Evolutionary conservation across 2,329 filamentous ascomycete species (phyloP).

Genomic region (Colletotrichum sp.): DNA sequence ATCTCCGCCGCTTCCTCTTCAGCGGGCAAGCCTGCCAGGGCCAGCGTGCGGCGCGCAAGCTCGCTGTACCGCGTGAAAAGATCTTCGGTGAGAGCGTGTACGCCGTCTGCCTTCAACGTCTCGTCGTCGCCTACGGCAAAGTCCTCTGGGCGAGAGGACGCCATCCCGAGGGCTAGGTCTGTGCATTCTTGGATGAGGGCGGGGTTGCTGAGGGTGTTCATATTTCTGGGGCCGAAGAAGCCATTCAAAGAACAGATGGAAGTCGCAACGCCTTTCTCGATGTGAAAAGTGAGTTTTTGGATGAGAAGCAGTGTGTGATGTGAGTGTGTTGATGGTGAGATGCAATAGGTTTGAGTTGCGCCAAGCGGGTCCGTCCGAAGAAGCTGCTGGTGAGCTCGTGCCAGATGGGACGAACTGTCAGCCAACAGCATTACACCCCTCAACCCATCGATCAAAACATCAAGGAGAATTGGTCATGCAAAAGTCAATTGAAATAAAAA

Average conservation of each 20-base stretch:
- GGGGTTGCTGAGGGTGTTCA: background rate
- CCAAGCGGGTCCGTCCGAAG: conserved; percentile 13
- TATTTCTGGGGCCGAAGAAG: background rate
- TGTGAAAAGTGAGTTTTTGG: background rate
- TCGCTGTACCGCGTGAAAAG: background rate
- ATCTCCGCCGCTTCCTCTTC: background rate
- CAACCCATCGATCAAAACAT: background rate
- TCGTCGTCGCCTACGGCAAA: background rate
- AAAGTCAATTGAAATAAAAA: background rate
- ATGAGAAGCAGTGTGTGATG: background rate
- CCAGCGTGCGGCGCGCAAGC: background rate
- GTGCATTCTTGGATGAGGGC: background rate
- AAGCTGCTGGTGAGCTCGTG: background rate
- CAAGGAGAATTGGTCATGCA: background rate
- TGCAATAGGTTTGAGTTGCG: background rate
- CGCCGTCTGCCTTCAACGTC: background rate
- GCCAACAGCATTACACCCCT: background rate
- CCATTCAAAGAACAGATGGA: accelerated
- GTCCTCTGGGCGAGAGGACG: background rate
- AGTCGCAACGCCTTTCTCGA: accelerated
- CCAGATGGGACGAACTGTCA: background rate
- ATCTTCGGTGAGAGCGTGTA: background rate
- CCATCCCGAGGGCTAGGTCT: background rate
- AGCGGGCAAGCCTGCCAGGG: background rate
- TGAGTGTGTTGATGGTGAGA: background rate